Evolutionary conservation across 257 asterid species (phyloP), one percentile per base, ranked within the genome.

Genomic region (Jacaranda copaia): DNA sequence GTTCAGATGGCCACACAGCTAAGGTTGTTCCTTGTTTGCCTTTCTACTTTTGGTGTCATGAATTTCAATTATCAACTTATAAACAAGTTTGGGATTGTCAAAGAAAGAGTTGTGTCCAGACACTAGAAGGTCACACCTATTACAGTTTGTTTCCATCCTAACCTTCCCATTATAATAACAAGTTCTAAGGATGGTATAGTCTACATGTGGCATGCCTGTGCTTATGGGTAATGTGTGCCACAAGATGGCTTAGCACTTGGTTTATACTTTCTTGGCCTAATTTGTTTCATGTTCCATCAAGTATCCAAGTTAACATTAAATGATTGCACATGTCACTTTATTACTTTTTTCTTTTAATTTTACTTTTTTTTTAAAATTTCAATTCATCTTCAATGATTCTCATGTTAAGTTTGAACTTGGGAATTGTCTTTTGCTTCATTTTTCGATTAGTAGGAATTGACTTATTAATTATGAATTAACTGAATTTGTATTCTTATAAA

Each of bases 141-240:
- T 81, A 97, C 99, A 69, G 99, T 89, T 75, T 93, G 97, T 82
- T 96, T 96, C 81, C 99, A 96, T 83, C 98, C 99, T 63, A 97
- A 96, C 68, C 98, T 96, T 85, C 98, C 99, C 63, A 93, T 96
- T 43, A 93, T 93, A 73, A 89, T 96, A 73, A 96, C 99, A 40
- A 97, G 98, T 68, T 96, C 99, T 12, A 97, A 96, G 86, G 99
- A 96, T 80, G 99, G 99, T 60, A 96, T 98, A n/a, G 98, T 93
- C 66, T 97, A 97, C 78, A 90, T 96, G 80, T 96, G 99, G 99
- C 99, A 96, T 81, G 65, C 99, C 36, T 93, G 98, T 78, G 93
- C 98, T 16, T 93, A 96, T 67, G 88, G 99, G 99, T 93, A 76
- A 73, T 73, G 53, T 60, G 35, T 73, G 73, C 78, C 43, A 20